Percentiles rank a stretch among this genome's conserved stretches.
These are phyloP conservation scores for Coriaria nepalensis DNA, from an alignment of 306 rosid genomes.

Conservation along the genomic window DNA sequence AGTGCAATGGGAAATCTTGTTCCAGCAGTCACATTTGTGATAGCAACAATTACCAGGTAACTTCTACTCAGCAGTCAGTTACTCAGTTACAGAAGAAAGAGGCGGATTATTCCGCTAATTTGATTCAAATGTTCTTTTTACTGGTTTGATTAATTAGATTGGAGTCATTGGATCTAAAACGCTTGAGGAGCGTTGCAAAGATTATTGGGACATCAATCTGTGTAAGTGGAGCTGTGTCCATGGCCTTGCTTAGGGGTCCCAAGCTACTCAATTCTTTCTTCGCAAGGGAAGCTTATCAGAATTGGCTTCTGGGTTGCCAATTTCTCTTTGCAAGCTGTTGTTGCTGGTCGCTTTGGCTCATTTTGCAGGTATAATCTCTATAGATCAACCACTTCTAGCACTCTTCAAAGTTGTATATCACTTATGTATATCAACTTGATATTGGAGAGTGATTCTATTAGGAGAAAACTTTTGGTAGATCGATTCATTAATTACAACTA, in stretches of 20 bases:
- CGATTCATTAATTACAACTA: too few relatives aligned
- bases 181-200: slow-evolving; percentile 42
- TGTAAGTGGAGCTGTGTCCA: slow-evolving; percentile 52
- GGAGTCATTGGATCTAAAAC: slow-evolving; percentile 36
- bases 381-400: too few relatives aligned
- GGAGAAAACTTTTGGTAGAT: too few relatives aligned
- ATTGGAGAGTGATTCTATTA: too few relatives aligned
- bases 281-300: slow-evolving; percentile 15
- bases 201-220: slow-evolving; percentile 49
- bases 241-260: slow-evolving; percentile 58
- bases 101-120: too few relatives aligned
- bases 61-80: too few relatives aligned
- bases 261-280: slow-evolving; percentile 29
- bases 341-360: slow-evolving; percentile 19
- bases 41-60: slow-evolving; percentile 52
- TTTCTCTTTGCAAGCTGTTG: slow-evolving; percentile 13
- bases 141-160: slow-evolving; percentile 15
- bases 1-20: slow-evolving; percentile 54
- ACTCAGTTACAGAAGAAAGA: too few relatives aligned
- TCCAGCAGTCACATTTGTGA: slow-evolving; percentile 52
- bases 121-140: background rate
- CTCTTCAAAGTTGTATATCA: too few relatives aligned
- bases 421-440: too few relatives aligned
- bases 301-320: slow-evolving; percentile 15
- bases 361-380: slow-evolving; percentile 16